phyloP scores from a whole-genome alignment of 2,329 filamentous ascomycete species.

The Helicocarpus griseus region DNA sequence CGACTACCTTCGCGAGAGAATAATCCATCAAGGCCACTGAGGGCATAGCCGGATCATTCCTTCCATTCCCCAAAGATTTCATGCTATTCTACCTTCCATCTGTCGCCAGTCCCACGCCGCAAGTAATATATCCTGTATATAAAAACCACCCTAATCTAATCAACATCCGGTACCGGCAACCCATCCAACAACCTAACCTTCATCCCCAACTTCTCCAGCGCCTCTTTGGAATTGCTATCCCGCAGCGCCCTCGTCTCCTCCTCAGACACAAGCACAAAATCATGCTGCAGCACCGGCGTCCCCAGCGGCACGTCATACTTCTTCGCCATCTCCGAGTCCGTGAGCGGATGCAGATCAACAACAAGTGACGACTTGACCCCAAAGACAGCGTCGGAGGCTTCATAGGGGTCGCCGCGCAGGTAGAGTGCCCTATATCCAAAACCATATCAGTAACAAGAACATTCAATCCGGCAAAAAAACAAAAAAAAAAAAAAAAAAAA shows the following conservation, averaged over 20 bases:
- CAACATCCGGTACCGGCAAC: constrained; percentile 62
- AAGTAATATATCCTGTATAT: too few relatives aligned
- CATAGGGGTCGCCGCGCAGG: constrained; percentile 67
- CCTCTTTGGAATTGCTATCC: constrained; percentile 56
- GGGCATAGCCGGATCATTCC: too few relatives aligned
- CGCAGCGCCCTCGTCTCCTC: constrained; percentile 58
- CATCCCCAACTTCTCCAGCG: constrained; percentile 56
- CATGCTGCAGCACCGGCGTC: constrained; percentile 55
- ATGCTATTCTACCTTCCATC: too few relatives aligned
- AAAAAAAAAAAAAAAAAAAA: not conserved
- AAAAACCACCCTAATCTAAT: too few relatives aligned
- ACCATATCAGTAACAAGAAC: not conserved
- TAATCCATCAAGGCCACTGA: too few relatives aligned
- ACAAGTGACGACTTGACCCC: constrained; percentile 74
- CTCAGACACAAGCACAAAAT: constrained; percentile 68
- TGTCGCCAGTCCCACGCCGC: too few relatives aligned
- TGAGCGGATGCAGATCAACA: constrained; percentile 51
- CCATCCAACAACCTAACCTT: constrained; percentile 67
- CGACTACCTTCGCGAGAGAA: too few relatives aligned
- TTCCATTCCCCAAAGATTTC: too few relatives aligned
- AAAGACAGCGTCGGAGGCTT: constrained; percentile 76
- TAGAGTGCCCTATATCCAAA: constrained; percentile 50
- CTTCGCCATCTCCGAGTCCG: constrained; percentile 43
- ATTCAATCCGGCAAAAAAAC: not conserved
- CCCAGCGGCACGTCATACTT: constrained; percentile 54